phyloP scores from a whole-genome alignment of 164 flowering plant species.

The Platanus orientalis region DNA sequence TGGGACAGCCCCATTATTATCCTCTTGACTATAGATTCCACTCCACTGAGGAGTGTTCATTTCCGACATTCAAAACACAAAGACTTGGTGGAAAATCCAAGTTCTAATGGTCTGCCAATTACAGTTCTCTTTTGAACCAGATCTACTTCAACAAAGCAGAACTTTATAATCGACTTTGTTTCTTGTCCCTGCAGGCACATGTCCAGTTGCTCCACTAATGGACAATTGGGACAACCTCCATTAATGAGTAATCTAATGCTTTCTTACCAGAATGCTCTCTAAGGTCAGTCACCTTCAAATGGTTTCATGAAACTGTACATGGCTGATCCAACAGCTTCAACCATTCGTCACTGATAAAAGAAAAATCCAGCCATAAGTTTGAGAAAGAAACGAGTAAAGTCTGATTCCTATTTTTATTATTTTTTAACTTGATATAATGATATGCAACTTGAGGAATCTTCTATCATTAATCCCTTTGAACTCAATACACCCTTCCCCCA shows the following conservation, averaged over 20 bases:
- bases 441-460: constrained; percentile 19
- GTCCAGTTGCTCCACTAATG: too few species aligned
- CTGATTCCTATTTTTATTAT: neutral
- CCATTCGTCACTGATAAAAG: constrained; percentile 10
- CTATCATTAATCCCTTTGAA: constrained; percentile 22
- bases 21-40: neutral
- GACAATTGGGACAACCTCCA: too few species aligned
- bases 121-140: neutral
- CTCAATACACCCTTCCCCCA: neutral
- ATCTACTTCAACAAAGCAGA: neutral
- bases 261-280: neutral
- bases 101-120: neutral
- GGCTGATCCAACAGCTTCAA: constrained; percentile 16
- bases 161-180: too few species aligned
- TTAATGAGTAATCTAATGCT: too few species aligned
- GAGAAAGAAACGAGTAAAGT: neutral
- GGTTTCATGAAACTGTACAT: neutral
- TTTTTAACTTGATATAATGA: neutral
- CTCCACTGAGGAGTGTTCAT: too few species aligned
- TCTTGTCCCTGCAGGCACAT: too few species aligned
- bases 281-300: neutral
- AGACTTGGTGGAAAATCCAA: neutral
- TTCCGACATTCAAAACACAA: neutral
- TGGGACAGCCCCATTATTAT: neutral
- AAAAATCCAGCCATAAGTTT: constrained; percentile 6